Percentiles rank a stretch among this genome's conserved stretches.
These are phyloP conservation scores for Rubia peregrina DNA, from an alignment of 305 asterid species.

Conservation along the genomic window DNA sequence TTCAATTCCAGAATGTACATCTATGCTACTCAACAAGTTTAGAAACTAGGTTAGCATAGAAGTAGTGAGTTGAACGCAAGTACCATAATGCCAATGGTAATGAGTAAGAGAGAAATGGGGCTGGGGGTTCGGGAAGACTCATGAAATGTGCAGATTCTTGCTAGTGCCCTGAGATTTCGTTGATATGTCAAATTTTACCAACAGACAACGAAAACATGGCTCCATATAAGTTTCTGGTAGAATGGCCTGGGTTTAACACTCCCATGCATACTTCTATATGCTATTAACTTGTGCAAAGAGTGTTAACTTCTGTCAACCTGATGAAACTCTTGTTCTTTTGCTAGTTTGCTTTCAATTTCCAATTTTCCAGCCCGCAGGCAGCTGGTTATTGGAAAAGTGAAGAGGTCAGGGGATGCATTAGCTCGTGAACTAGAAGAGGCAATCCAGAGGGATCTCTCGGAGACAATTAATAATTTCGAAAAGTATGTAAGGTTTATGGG, in stretches of 20 bases:
- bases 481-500: slow-evolving; percentile 47
- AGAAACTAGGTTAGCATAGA: not conserved
- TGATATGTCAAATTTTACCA: not conserved
- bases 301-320: slow-evolving; percentile 8
- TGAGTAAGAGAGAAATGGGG: not conserved
- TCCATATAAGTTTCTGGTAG: no score
- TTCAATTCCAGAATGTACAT: not conserved
- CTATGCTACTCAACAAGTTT: not conserved
- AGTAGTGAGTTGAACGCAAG: not conserved
- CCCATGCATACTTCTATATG: not conserved
- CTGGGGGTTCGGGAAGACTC: not conserved
- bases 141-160: no score
- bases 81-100: not conserved
- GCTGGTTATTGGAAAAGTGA: slow-evolving; percentile 62
- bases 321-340: slow-evolving; percentile 18
- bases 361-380: slow-evolving; percentile 73
- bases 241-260: not conserved
- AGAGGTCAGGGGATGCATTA: slow-evolving; percentile 63
- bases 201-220: not conserved
- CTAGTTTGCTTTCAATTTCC: slow-evolving; percentile 67
- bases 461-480: slow-evolving; percentile 43
- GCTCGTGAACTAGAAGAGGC: slow-evolving; percentile 83
- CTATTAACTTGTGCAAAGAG: not conserved
- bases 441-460: slow-evolving; percentile 74
- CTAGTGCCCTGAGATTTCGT: not conserved